Percentiles rank a stretch among this genome's conserved stretches.
Evolutionary conservation across 148 eudicot genomes (phyloP).

Genomic region (Heliosperma pusillum): DNA sequence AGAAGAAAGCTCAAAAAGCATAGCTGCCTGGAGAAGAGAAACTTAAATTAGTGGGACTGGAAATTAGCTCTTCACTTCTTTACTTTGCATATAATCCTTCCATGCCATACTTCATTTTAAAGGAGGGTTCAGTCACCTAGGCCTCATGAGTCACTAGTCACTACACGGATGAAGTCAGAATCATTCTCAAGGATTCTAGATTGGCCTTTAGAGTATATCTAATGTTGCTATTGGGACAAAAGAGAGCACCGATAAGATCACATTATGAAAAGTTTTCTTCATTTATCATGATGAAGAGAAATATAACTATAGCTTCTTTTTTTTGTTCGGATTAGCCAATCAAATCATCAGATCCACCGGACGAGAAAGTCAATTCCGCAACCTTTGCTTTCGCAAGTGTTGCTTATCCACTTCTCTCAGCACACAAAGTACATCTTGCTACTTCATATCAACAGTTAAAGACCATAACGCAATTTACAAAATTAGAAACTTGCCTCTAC

Average conservation of each 20-base stretch:
- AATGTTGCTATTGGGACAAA: not conserved
- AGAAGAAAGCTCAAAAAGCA: not conserved
- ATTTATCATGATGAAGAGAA: not conserved
- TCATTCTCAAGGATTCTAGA: not conserved
- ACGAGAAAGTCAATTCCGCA: too few species aligned
- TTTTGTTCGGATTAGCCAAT: too few species aligned
- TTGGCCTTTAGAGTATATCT: not conserved
- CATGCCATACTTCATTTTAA: not conserved
- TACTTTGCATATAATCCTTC: not conserved
- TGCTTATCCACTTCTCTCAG: not conserved
- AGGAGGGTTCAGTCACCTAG: not conserved
- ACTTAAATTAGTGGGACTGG: not conserved
- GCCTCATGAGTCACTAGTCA: not conserved
- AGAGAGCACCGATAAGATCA: not conserved
- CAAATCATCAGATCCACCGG: too few species aligned
- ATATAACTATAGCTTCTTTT: too few species aligned
- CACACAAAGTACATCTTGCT: not conserved
- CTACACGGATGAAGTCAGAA: not conserved
- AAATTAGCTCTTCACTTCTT: not conserved
- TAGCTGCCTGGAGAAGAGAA: not conserved
- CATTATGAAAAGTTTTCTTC: not conserved
- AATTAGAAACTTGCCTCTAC: slow-evolving; percentile 68
- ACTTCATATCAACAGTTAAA: not conserved
- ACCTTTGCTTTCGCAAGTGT: not conserved
- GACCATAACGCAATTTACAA: not conserved